A percentile compares a stretch with the other conserved stretches of the same genome.
Evolutionary conservation across 148 eudicot species (phyloP).

Genomic region (Bassia scoparia): DNA sequence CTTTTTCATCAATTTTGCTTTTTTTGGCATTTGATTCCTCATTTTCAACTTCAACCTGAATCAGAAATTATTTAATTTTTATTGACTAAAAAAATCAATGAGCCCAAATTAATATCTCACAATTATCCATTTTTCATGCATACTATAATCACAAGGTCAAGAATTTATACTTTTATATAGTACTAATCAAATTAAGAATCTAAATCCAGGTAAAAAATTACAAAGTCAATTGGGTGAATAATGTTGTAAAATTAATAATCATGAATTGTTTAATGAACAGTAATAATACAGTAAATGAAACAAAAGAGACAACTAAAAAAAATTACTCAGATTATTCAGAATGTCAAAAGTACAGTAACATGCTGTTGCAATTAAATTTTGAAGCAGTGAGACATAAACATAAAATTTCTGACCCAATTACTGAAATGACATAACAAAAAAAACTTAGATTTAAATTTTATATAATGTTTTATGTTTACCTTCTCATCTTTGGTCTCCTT

Average conservation of each 20-base stretch:
- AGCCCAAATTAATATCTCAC: no score
- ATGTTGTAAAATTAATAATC: background rate
- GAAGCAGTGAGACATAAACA: no score
- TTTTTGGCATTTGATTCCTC: constrained; percentile 41
- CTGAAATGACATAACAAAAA: background rate
- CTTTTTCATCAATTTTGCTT: constrained; percentile 31
- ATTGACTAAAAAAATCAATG: no score
- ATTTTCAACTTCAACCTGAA: constrained; percentile 34
- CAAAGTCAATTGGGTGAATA: no score
- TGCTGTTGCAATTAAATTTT: background rate
- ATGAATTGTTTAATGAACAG: background rate
- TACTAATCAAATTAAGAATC: no score
- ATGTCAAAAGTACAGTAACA: constrained; percentile 3
- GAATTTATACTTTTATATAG: no score
- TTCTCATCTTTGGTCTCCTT: constrained; percentile 38
- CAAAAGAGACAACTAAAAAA: background rate
- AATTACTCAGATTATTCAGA: constrained; percentile 2
- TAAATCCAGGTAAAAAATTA: no score
- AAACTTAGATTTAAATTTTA: background rate
- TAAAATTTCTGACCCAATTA: no score
- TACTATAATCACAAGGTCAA: no score
- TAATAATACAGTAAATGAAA: background rate
- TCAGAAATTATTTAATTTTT: no score
- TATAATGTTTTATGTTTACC: constrained; percentile 9
- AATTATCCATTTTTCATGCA: no score